phyloP scores from a whole-genome alignment of 1,284 basidiomycete genomes.

The Pulveroboletus sp. region DNA sequence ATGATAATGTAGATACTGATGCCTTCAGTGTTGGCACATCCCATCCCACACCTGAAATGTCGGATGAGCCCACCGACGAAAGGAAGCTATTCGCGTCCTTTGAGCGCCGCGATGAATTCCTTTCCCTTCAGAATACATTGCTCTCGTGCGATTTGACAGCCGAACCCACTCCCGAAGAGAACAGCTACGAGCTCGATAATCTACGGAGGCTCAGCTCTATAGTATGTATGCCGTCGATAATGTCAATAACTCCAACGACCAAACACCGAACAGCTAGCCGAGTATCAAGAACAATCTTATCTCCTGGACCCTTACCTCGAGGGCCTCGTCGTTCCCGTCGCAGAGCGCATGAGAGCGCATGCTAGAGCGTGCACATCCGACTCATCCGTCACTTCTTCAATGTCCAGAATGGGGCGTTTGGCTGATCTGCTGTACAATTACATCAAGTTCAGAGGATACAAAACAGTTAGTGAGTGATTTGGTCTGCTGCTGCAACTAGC shows the following conservation, averaged over 20 bases:
- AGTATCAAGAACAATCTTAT: constrained; percentile 93
- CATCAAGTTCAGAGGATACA: constrained; percentile 89
- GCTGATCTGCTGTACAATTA: constrained; percentile 78
- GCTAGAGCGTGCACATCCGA: constrained; percentile 49
- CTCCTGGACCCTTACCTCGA: constrained; percentile 97
- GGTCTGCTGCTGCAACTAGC: neutral
- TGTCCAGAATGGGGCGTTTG: constrained; percentile 52
- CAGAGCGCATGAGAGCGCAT: constrained; percentile 62
- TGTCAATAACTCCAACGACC: neutral
- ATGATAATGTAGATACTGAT: constrained; percentile 3
- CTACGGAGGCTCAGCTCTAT: constrained; percentile 44
- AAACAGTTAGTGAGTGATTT: constrained; percentile 79
- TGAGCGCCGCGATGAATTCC: constrained; percentile 62
- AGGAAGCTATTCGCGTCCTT: constrained; percentile 54
- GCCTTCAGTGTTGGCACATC: too few species aligned
- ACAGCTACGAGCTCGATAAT: constrained; percentile 43
- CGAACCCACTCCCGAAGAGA: constrained; percentile 50
- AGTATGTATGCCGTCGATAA: constrained; percentile 28
- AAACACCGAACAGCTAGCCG: constrained; percentile 61
- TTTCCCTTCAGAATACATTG: constrained; percentile 51
- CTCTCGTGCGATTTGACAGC: constrained; percentile 51
- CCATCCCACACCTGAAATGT: constrained; percentile 21
- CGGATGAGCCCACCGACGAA: constrained; percentile 43
- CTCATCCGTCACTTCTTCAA: constrained; percentile 38
- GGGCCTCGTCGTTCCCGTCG: constrained; percentile 75